Percentiles rank a stretch among this genome's conserved stretches.
These are phyloP conservation scores for Lachnellula subtilissima DNA, from an alignment of 2,329 filamentous ascomycete genomes.

Conservation along the genomic window DNA sequence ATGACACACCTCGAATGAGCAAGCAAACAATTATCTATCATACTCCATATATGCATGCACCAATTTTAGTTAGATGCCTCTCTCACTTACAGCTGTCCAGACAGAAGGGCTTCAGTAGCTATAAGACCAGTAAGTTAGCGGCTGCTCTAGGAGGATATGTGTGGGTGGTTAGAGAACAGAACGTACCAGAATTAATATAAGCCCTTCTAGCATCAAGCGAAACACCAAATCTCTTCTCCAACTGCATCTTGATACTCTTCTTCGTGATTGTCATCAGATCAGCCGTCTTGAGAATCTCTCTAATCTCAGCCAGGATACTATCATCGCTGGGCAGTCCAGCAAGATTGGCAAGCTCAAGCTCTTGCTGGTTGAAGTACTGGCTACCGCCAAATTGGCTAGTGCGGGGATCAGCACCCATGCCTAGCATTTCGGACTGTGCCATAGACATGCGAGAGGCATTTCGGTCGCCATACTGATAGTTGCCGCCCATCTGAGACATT, in stretches of 20 bases:
- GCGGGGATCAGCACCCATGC: constrained; percentile 40
- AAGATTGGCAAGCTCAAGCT: constrained; percentile 71
- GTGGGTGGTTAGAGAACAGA: constrained; percentile 33
- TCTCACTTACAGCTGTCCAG: constrained; percentile 60
- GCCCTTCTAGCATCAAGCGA: constrained; percentile 80
- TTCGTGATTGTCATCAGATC: constrained; percentile 98
- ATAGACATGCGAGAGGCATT: constrained; percentile 68
- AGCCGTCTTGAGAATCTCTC: constrained; percentile 84
- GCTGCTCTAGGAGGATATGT: neutral
- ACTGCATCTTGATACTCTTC: constrained; percentile 92
- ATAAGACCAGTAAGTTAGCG: constrained; percentile 28
- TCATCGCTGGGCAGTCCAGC: constrained; percentile 77
- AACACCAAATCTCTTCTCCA: constrained; percentile 86
- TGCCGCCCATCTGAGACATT: constrained; percentile 35
- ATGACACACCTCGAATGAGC: no score
- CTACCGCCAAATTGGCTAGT: constrained; percentile 31
- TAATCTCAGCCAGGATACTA: constrained; percentile 84
- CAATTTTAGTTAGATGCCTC: no score
- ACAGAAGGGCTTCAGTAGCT: constrained; percentile 76
- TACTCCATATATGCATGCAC: constrained; percentile 3
- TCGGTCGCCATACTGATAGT: constrained; percentile 29
- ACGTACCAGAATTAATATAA: constrained; percentile 90
- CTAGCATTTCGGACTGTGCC: constrained; percentile 62
- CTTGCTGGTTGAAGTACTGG: constrained; percentile 55
- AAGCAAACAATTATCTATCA: no score